Conservation (phyloP, 768 basidiomycete species). For the Suillus plorans region DNA sequence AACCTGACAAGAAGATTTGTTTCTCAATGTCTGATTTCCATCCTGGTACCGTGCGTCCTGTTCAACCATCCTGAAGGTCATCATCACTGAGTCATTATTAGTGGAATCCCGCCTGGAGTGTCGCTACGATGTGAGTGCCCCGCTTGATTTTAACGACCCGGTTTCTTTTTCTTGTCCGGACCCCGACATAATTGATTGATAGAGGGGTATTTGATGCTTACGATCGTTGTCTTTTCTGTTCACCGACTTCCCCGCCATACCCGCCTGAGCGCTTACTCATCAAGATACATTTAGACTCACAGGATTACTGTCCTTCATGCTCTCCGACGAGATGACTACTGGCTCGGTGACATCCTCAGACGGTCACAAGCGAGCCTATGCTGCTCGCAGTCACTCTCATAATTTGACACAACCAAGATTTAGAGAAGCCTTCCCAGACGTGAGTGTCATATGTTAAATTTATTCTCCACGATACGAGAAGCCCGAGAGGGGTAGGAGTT, state of each 20-base stretch:
- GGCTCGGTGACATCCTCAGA: conserved; percentile 84
- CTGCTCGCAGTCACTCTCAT: conserved; percentile 80
- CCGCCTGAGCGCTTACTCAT: conserved; percentile 9
- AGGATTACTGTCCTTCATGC: conserved; percentile 92
- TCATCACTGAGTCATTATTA: conserved; percentile 26
- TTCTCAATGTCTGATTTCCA: conserved; percentile 98
- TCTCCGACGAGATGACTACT: conserved; percentile 95
- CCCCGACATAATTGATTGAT: conserved; percentile 15
- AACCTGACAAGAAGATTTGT: conserved; percentile 93
- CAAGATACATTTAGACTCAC: conserved; percentile 62
- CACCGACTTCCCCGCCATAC: conserved; percentile 2
- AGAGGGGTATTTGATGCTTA: conserved; percentile 6
- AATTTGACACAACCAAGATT: conserved; percentile 81
- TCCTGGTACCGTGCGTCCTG: conserved; percentile 73
- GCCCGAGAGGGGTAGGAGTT: conserved; percentile 20
- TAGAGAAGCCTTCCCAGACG: conserved; percentile 86
- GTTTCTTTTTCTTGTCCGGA: conserved; percentile 10
- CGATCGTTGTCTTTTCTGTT: conserved; percentile 5
- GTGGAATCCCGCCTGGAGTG: conserved; percentile 98
- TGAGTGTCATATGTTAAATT: conserved; percentile 39
- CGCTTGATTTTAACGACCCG: conserved; percentile 5
- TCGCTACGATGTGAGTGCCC: conserved; percentile 80
- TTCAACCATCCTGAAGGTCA: conserved; percentile 5
- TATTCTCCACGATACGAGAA: conserved; percentile 15
- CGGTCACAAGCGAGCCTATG: conserved; percentile 74